A percentile compares a stretch with the other conserved stretches of the same genome.
Evolutionary conservation across 495 filamentous ascomycete species (phyloP).

Genomic region (Jackrogersella minutella): DNA sequence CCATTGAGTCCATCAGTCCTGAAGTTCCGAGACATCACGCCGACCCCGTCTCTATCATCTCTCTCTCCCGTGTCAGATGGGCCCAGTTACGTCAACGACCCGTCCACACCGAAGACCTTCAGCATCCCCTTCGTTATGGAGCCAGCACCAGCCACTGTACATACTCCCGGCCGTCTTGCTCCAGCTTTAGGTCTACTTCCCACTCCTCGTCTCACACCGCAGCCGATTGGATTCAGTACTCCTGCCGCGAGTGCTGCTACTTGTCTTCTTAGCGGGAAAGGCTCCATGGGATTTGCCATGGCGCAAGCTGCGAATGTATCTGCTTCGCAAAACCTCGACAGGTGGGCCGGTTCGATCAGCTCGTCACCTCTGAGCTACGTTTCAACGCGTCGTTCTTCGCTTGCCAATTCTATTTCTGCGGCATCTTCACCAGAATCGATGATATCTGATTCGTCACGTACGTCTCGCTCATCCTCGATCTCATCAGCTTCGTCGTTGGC

Average conservation of each 20-base stretch:
- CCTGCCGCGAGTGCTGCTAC: constrained; percentile 85
- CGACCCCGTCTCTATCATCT: constrained; percentile 44
- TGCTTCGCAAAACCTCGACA: constrained; percentile 62
- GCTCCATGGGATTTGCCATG: constrained; percentile 82
- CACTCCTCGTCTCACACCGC: constrained; percentile 84
- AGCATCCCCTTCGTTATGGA: constrained; percentile 67
- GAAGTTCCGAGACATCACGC: constrained; percentile 42
- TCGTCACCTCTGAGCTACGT: constrained; percentile 64
- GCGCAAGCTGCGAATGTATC: constrained; percentile 72
- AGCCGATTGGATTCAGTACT: constrained; percentile 75
- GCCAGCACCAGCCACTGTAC: constrained; percentile 62
- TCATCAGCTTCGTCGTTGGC: constrained; percentile 73
- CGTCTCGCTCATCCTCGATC: constrained; percentile 77
- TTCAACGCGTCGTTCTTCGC: constrained; percentile 73
- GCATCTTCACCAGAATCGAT: constrained; percentile 90
- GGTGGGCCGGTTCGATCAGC: constrained; percentile 67
- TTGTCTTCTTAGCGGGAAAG: constrained; percentile 57
- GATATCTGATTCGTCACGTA: constrained; percentile 81
- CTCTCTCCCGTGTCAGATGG: constrained; percentile 12
- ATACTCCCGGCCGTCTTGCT: constrained; percentile 58
- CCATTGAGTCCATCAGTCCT: constrained; percentile 40
- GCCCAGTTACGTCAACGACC: constrained; percentile 18
- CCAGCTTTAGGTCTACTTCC: constrained; percentile 71
- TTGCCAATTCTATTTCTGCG: constrained; percentile 78
- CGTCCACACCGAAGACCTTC: constrained; percentile 53